Conservation (phyloP, 2,329 filamentous ascomycete species). For the Fusarium neocosmosporiellum region DNA sequence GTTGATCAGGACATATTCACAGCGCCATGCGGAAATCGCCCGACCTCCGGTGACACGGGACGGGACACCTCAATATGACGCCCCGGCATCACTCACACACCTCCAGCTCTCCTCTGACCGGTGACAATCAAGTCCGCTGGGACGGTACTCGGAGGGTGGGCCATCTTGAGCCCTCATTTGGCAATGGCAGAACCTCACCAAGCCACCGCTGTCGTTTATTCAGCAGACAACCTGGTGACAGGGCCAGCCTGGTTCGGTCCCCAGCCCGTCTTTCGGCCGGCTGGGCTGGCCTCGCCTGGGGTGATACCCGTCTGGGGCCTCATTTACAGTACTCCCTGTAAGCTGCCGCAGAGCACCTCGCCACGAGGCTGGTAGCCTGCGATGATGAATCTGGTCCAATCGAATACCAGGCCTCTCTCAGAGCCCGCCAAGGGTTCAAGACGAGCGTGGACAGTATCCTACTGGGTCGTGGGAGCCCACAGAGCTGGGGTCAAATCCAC, state of each 20-base stretch:
- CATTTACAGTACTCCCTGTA: conserved; percentile 22
- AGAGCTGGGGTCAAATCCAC: conserved; percentile 17
- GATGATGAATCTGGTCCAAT: conserved; percentile 1
- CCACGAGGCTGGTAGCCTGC: conserved; percentile 10
- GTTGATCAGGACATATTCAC: conserved; percentile 16
- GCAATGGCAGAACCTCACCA: conserved; percentile 44
- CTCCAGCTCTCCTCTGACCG: conserved; percentile 18
- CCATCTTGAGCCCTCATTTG: conserved; percentile 45
- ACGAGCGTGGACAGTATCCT: neutral
- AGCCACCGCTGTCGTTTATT: conserved; percentile 24
- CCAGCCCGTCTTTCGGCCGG: conserved; percentile 6
- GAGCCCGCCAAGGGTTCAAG: neutral
- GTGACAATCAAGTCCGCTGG: conserved; percentile 30
- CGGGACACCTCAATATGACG: conserved; percentile 29
- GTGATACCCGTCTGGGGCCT: conserved; percentile 23
- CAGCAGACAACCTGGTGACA: conserved; percentile 9
- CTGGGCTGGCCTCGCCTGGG: conserved; percentile 1
- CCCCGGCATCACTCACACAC: neutral
- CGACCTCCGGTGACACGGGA: conserved; percentile 16
- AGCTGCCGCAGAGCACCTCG: conserved; percentile 6
- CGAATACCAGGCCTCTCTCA: neutral
- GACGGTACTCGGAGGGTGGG: conserved; percentile 44
- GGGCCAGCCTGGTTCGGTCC: neutral
- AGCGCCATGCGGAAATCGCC: conserved; percentile 17
- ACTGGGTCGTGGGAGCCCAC: conserved; percentile 14